A percentile compares a stretch with the other conserved stretches of the same genome.
These are phyloP conservation scores for Cercospora janseana DNA, from an alignment of 2,329 filamentous ascomycete species.

Conservation along the genomic window DNA sequence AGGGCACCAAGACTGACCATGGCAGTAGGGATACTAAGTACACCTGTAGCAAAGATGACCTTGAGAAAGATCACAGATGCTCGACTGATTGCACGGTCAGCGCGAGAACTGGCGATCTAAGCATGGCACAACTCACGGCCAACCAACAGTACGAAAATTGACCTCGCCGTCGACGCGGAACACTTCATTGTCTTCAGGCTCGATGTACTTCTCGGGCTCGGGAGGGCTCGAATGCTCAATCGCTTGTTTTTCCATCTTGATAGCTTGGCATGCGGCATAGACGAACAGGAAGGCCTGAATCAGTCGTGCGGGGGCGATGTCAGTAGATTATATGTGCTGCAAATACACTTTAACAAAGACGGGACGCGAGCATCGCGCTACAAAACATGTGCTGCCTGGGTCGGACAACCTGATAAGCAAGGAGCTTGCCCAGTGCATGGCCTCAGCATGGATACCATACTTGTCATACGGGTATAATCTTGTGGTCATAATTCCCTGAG, in stretches of 20 bases:
- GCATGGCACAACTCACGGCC: slow-evolving; percentile 39
- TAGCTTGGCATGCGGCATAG: no score
- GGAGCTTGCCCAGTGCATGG: no score
- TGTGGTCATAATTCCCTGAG: no score
- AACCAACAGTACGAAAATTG: slow-evolving; percentile 55
- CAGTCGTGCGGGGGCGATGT: no score
- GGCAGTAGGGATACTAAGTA: slow-evolving; percentile 50
- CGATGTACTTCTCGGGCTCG: slow-evolving; percentile 23
- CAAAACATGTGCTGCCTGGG: no score
- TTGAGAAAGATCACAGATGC: slow-evolving; percentile 56
- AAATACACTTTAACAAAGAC: no score
- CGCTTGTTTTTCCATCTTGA: background rate
- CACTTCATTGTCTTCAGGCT: slow-evolving; percentile 47
- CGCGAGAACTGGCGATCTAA: background rate
- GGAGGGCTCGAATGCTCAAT: background rate
- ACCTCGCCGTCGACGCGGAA: slow-evolving; percentile 52
- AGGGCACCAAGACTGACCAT: slow-evolving; percentile 51
- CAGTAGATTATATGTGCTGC: no score
- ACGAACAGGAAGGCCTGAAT: no score
- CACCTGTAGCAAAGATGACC: slow-evolving; percentile 52
- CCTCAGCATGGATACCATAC: no score
- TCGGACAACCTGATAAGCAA: no score
- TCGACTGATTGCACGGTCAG: slow-evolving; percentile 20
- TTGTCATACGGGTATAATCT: no score
- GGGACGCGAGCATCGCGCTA: no score